Evolutionary conservation across 306 rosid species (phyloP).

Genomic region (Medicago ruthenica): DNA sequence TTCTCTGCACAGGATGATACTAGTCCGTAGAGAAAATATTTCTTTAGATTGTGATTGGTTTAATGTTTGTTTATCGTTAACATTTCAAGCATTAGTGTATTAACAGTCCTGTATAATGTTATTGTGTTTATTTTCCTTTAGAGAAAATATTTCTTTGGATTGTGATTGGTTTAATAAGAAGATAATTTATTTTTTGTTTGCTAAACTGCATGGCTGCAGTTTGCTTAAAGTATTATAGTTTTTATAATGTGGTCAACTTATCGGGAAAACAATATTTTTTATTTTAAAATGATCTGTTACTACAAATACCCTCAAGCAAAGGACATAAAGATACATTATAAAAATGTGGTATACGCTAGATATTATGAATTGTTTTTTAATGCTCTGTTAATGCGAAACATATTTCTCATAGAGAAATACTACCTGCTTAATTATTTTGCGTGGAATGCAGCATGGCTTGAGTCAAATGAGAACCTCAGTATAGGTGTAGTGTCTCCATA

Average conservation of each 20-base stretch:
- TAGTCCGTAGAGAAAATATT: not conserved
- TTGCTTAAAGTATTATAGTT: not conserved
- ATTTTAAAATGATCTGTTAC: not conserved
- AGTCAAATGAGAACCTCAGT: constrained; percentile 46
- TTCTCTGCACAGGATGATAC: not conserved
- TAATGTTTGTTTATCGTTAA: not conserved
- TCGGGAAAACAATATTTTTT: not conserved
- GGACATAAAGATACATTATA: not conserved
- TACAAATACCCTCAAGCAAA: not conserved
- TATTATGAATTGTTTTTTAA: not conserved
- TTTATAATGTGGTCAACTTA: not conserved
- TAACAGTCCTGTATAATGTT: not conserved
- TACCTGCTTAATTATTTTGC: not conserved
- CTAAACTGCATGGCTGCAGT: not conserved
- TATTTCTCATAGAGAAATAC: constrained; percentile 1
- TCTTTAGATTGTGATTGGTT: not conserved
- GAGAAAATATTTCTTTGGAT: too few species aligned
- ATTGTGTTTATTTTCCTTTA: not conserved
- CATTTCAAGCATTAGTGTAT: not conserved
- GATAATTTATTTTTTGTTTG: not conserved
- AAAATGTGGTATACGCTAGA: not conserved
- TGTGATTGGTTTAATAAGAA: not conserved
- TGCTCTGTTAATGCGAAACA: not conserved
- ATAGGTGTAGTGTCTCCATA: constrained; percentile 87
- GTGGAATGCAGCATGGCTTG: constrained; percentile 57